Evolutionary conservation across 345 rosid species (phyloP).

Genomic region (Eucalyptus brandiana): DNA sequence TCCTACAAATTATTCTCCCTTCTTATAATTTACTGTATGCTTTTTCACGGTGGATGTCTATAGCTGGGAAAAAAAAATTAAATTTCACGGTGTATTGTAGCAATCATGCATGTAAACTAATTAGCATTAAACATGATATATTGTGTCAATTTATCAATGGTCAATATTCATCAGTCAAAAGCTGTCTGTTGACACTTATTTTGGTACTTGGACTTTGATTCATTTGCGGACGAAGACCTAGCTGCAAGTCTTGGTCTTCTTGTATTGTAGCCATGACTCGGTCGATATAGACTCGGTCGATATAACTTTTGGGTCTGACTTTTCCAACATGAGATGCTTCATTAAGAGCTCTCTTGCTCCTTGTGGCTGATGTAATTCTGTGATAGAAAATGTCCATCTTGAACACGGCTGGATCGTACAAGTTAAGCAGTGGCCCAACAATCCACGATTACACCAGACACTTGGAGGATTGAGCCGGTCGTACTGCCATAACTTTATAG

Average conservation of each 20-base stretch:
- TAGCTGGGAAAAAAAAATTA: neutral
- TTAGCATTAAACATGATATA: fast-evolving
- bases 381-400: constrained; percentile 28
- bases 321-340: neutral
- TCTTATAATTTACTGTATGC: too few species aligned
- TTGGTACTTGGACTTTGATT: neutral
- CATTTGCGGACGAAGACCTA: neutral
- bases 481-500: constrained; percentile 8
- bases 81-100: neutral
- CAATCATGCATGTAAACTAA: too few species aligned
- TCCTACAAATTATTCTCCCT: too few species aligned
- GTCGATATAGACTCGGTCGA: too few species aligned
- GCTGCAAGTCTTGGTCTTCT: neutral
- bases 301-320: neutral
- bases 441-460: constrained; percentile 45
- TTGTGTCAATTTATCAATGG: too few species aligned
- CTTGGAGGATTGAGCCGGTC: constrained; percentile 31
- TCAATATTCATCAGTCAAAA: too few species aligned
- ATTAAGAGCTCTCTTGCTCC: neutral
- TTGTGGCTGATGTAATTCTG: neutral
- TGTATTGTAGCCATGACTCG: neutral
- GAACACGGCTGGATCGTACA: constrained; percentile 51
- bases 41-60: neutral
- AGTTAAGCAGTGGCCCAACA: constrained; percentile 47
- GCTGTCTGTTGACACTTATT: too few species aligned